Evolutionary conservation across 2,329 filamentous ascomycete species (phyloP).

Genomic region (Zymoseptoria crescenta): DNA sequence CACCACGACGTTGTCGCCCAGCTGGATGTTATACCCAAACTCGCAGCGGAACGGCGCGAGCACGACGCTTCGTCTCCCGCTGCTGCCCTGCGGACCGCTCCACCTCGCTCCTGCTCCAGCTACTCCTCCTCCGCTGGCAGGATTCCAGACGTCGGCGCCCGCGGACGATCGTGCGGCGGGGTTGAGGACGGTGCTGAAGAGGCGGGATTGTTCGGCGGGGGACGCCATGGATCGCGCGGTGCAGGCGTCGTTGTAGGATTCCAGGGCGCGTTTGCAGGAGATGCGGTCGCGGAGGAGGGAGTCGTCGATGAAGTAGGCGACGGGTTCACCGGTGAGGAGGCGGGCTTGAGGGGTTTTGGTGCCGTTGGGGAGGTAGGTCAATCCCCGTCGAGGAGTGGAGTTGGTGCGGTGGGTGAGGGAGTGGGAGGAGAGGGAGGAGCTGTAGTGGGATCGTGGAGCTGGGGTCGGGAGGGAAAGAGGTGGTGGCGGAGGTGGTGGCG

Average conservation of each 20-base stretch:
- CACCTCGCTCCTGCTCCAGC: background rate
- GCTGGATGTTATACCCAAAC: constrained; percentile 88
- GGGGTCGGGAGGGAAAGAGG: constrained; percentile 5
- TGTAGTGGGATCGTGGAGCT: background rate
- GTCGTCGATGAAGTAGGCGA: constrained; percentile 63
- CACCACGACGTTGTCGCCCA: constrained; percentile 78
- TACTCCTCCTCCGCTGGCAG: too few relatives aligned
- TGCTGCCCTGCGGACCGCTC: constrained; percentile 42
- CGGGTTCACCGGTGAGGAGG: constrained; percentile 60
- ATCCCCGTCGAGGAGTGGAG: background rate
- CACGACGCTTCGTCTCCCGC: constrained; percentile 70
- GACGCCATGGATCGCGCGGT: constrained; percentile 44
- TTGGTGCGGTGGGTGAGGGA: constrained; percentile 14
- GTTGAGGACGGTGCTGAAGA: constrained; percentile 65
- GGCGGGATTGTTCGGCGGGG: constrained; percentile 56
- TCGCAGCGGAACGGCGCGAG: constrained; percentile 88
- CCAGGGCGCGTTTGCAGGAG: constrained; percentile 71
- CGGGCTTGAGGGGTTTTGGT: background rate
- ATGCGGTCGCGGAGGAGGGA: constrained; percentile 78
- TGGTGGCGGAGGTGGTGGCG: background rate
- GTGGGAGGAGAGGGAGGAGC: constrained; percentile 17
- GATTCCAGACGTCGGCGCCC: constrained; percentile 5
- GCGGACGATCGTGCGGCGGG: constrained; percentile 47
- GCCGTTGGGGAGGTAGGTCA: background rate
- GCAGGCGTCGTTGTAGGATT: constrained; percentile 65